Base-by-base conservation (phyloP, 1,139 yeast genomes). In the Yamadazyma aaseri region DNA sequence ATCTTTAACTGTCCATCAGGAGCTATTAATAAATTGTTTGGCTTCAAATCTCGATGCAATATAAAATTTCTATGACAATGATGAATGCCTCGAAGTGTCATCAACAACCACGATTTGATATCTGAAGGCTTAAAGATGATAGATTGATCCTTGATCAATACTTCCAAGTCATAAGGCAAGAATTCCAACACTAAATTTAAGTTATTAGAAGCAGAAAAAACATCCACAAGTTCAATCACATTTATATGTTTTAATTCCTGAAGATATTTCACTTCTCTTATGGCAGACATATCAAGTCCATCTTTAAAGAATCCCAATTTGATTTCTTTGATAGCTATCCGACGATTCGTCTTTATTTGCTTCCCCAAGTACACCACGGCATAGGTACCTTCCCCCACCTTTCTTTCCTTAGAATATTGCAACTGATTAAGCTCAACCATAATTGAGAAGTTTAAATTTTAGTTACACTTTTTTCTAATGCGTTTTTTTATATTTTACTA, bases 311-410 rank as follows among this genome's bases (percentile, higher is more conserved):
- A 82, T 2, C 96, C 95, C 0, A 95, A 85, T 54, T 94, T 92
- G 70, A 94, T 92, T 65, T 89, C 96, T 55, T 94, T 94, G 45
- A 94, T 83, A 47, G 99, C 99, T 23, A 92, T 82, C 37, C 72
- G 70, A 35, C 92, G 63, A 12, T 66, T 62, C 8, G 81, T 71
- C 25, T 76, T 61, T 16, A 73, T 50, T 47, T 80, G 82, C 38
- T 73, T 74, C 1, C 96, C 97, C 12, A 92, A 71, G 53, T 85
- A 92, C 2, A 94, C 99, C 39, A 90, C 95, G 29, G 98, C 99
- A 68, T 92, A 94, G 1, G 99, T 94, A 62, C 99, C 99, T 64
- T 94, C 99, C 55, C 98, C 98, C 17, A 92, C 97, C 56, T 90
- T 90, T 47, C 76, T 79, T 40, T 86, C 95, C 58, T 69, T 71